Conservation (phyloP, 306 rosid species). For the Casuarina cunninghamiana region DNA sequence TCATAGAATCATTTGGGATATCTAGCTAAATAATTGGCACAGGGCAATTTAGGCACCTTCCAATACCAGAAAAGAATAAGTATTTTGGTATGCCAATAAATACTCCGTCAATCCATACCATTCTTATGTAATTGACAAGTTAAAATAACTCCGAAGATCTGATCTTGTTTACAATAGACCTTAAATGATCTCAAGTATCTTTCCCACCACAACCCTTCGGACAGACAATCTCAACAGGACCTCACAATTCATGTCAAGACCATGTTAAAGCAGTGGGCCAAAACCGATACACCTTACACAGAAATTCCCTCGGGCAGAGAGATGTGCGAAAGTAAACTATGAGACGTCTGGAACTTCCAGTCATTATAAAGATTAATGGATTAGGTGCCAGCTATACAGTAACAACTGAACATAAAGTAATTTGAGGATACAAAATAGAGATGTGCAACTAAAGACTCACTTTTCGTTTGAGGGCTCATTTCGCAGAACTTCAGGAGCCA, state of each 20-base stretch:
- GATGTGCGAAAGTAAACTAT: neutral
- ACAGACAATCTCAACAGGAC: neutral
- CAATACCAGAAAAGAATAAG: neutral
- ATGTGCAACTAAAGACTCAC: slow-evolving; percentile 38
- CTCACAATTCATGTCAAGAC: neutral
- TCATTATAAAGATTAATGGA: neutral
- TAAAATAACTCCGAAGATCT: neutral
- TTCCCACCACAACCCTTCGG: neutral
- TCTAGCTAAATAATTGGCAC: neutral
- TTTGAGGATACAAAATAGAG: slow-evolving; percentile 7
- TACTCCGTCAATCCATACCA: neutral
- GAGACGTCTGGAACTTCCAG: neutral
- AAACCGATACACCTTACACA: neutral
- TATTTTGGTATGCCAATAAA: neutral
- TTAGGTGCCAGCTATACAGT: neutral
- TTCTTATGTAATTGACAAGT: neutral
- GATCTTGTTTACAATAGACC: neutral
- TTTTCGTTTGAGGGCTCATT: slow-evolving; percentile 98
- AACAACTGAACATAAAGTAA: neutral
- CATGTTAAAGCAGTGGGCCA: neutral
- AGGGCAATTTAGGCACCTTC: neutral
- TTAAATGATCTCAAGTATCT: neutral
- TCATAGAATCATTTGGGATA: neutral
- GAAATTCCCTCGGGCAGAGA: neutral
- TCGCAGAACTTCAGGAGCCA: slow-evolving; percentile 99